Evolutionary conservation across 1,284 basidiomycete species (phyloP).

Genomic region (Fereydounia khargensis): DNA sequence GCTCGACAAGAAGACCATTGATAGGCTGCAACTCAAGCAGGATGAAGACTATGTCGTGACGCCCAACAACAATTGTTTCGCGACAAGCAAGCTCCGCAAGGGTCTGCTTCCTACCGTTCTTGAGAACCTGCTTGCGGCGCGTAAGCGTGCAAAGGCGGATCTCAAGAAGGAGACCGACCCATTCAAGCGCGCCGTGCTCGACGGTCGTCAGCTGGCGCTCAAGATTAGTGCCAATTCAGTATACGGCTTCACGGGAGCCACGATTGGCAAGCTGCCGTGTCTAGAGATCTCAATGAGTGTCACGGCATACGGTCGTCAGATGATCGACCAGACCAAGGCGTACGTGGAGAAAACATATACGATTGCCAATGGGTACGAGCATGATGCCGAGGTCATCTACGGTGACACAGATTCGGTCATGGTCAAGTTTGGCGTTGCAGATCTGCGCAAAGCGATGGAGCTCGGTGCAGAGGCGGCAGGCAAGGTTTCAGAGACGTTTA

Average conservation of each 20-base stretch:
- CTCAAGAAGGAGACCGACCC: slow-evolving; percentile 57
- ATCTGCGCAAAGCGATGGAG: slow-evolving; percentile 50
- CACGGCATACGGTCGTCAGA: slow-evolving; percentile 56
- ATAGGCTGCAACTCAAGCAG: slow-evolving; percentile 46
- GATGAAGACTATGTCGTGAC: slow-evolving; percentile 53
- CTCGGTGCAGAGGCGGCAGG: slow-evolving; percentile 85
- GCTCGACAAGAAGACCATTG: slow-evolving; percentile 52
- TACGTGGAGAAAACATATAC: slow-evolving; percentile 53
- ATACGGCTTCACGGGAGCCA: slow-evolving; percentile 57
- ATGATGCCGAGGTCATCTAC: slow-evolving; percentile 56
- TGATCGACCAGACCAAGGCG: slow-evolving; percentile 55
- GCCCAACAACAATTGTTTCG: slow-evolving; percentile 57
- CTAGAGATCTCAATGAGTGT: slow-evolving; percentile 57
- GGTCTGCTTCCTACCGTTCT: slow-evolving; percentile 54
- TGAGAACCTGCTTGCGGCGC: slow-evolving; percentile 49
- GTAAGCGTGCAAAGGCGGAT: slow-evolving; percentile 55
- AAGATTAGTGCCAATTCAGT: slow-evolving; percentile 57
- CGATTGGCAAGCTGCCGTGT: slow-evolving; percentile 55
- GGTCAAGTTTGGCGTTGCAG: slow-evolving; percentile 55
- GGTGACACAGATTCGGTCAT: slow-evolving; percentile 57
- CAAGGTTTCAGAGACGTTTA: slow-evolving; percentile 64
- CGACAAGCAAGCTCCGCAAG: slow-evolving; percentile 45
- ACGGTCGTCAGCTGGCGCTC: slow-evolving; percentile 55
- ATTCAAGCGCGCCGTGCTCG: slow-evolving; percentile 54
- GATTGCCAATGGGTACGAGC: slow-evolving; percentile 54